Conservation (phyloP, 352 stramenopile species). For the Phytopythium mirpurense region DNA sequence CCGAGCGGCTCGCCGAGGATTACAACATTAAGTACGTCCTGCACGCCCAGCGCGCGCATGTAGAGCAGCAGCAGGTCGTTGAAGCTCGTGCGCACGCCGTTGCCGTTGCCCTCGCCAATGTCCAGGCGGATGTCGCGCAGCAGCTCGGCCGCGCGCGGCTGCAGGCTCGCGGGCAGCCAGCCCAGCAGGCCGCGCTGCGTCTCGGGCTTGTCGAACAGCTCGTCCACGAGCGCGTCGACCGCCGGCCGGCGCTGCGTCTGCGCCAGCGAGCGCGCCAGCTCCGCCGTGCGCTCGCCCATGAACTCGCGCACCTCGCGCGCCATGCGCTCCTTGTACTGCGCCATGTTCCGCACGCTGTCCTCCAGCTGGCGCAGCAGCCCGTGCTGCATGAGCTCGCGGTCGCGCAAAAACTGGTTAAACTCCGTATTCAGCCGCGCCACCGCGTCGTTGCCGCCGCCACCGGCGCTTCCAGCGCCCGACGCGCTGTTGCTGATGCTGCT, state of each 20-base stretch:
- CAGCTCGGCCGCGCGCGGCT: conserved; percentile 5
- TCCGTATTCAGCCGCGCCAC: not conserved
- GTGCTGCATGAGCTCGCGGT: conserved; percentile 7
- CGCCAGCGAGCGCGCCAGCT: conserved; percentile 13
- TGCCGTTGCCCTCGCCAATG: conserved; percentile 7
- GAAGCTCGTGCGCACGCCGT: conserved; percentile 10
- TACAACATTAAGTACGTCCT: conserved; percentile 6
- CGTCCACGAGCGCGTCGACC: conserved; percentile 10
- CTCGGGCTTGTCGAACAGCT: conserved; percentile 4
- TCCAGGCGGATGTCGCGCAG: conserved; percentile 6
- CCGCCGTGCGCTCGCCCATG: conserved; percentile 1
- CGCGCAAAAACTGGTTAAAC: conserved; percentile 1
- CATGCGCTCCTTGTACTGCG: conserved; percentile 7
- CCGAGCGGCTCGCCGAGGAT: conserved; percentile 8
- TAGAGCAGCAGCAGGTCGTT: conserved; percentile 6
- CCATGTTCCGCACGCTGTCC: conserved; percentile 6
- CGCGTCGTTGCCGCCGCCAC: not conserved
- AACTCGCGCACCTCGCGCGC: conserved; percentile 3
- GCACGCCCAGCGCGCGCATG: conserved; percentile 6
- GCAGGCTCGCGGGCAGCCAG: conserved; percentile 1
- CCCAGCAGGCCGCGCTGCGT: conserved; percentile 2
- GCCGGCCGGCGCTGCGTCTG: conserved; percentile 7
- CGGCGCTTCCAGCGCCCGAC: not conserved
- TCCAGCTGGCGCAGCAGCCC: conserved; percentile 1
- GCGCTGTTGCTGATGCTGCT: no score